Base-by-base conservation (phyloP, 352 stramenopile genomes). In the Blastocystis sp. region DNA sequence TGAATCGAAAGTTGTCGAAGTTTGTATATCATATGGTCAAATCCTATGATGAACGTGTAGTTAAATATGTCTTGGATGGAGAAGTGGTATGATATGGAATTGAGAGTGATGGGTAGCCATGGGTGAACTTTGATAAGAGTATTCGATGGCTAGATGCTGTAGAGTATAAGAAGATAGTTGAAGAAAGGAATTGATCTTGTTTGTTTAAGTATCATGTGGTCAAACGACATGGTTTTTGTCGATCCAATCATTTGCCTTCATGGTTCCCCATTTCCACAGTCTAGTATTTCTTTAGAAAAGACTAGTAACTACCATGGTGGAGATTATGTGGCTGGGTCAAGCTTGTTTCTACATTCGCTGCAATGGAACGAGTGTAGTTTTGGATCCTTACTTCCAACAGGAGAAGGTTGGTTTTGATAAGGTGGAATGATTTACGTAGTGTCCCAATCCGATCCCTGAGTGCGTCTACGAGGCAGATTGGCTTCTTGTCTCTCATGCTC, bases 301-400 rank as follows among this genome's bases (percentile, higher is more conserved):
- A 35, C 51, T 19, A 46, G 29, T 6, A 65, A 52, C 29, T 24
- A 87, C 29, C 59, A 87, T 87, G 77, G 65, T 78, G 65, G 77
- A 87, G 39, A 87, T 87, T 87, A 78, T 87, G 59, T 87, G 77
- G 77, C 65, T 87, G n/a, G 77, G 77, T 52, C 77, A 87, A 51
- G 77, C 77, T 39, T 74, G 59, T 43, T 87, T 87, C 65, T 87
- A 87, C 43, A 87, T 87, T 51, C 35, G 65, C 39, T 78, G 59
- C 52, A 78, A 87, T 29, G 77, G 77, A 58, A 78, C 65, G 39
- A 78, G 59, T 77, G 49, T 87, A 27, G 59, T 87, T 24, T 42
- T 87, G 27, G 77, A 87, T 61, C 77, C 77, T 37, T 83, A 83
- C 54, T 83, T 83, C 71, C 71, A 83, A 56, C 71, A 83, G 35